Percentiles rank a stretch among this genome's conserved stretches.
Evolutionary conservation across 1,284 basidiomycete species (phyloP).

Genomic region (Xerocomus minutiporus): DNA sequence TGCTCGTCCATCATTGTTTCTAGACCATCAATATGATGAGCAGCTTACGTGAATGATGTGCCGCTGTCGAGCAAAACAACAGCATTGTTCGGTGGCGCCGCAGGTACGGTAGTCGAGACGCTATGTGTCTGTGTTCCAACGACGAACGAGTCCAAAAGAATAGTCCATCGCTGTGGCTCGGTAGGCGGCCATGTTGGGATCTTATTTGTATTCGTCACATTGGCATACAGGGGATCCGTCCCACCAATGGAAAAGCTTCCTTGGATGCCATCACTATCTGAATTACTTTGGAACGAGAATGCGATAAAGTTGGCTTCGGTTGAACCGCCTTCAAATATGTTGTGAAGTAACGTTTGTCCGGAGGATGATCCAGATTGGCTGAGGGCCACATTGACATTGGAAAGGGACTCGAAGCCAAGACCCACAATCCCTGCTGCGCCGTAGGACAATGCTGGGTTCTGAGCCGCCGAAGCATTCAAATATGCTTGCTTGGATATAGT

Average conservation of each 20-base stretch:
- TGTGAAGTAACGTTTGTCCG: slow-evolving; percentile 69
- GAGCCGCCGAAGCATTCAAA: slow-evolving; percentile 54
- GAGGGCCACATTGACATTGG: slow-evolving; percentile 57
- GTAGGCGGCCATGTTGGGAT: slow-evolving; percentile 68
- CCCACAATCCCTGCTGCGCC: slow-evolving; percentile 71
- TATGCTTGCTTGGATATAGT: slow-evolving; percentile 61
- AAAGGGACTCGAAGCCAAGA: slow-evolving; percentile 73
- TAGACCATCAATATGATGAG: slow-evolving; percentile 1
- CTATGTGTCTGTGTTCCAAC: slow-evolving; percentile 47
- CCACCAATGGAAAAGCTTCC: slow-evolving; percentile 73
- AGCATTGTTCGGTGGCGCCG: slow-evolving; percentile 61
- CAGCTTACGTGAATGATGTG: slow-evolving; percentile 68
- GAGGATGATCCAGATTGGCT: slow-evolving; percentile 52
- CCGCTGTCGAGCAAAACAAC: slow-evolving; percentile 73
- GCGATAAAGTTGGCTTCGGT: slow-evolving; percentile 73
- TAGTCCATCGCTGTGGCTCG: slow-evolving; percentile 64
- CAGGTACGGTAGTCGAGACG: slow-evolving; percentile 51
- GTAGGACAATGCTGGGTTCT: slow-evolving; percentile 68
- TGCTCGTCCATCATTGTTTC: slow-evolving; percentile 3
- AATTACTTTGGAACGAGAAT: slow-evolving; percentile 61
- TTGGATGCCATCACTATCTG: slow-evolving; percentile 50
- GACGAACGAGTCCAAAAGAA: slow-evolving; percentile 67
- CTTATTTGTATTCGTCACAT: slow-evolving; percentile 47
- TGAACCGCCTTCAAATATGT: slow-evolving; percentile 64
- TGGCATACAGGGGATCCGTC: slow-evolving; percentile 55